Evolutionary conservation across 2,329 filamentous ascomycete genomes (phyloP), one percentile per base, ranked within the genome.

Genomic region (Nothomitra cinnamomea): DNA sequence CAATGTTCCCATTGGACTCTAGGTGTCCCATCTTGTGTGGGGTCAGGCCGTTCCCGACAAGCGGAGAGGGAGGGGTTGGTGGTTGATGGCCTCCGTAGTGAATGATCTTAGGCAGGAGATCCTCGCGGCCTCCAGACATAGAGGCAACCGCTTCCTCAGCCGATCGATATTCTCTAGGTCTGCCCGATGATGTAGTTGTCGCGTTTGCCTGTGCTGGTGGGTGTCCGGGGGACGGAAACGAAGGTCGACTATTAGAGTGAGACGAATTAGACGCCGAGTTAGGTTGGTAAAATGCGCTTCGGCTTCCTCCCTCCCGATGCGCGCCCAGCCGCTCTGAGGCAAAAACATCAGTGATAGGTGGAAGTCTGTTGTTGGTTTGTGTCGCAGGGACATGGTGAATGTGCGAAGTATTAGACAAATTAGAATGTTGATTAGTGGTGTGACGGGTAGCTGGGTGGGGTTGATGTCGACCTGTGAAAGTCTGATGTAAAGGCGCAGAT

Each of bases 61-160:
- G 70, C 54, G 80, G 87, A 45, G 87, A 94, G 3, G 88, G 88
- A 36, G 90, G 89, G 1, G 89, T 95, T 2, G 89, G 89, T 41
- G 90, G 89, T 66, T 95, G 90, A 64, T 94, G 87, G 48, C 88
- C 87, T 40, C 85, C 87, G 66, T 98, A 98, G 68, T 96, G 92
- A 13, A 98, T 87, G 55, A 96, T 80, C 67, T 90, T 92, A 21
- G 92, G 92, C 51, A 95, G 74, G 13, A 96, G 74, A 56, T 98
- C 92, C 55, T 94, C 84, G 55, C 92, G 80, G n/a, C 92, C 92
- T 51, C 87, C 89, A 3, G 89, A 83, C 57, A 98, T 70, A 58
- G 92, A 87, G 55, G 87, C 85, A 56, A 96, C 89, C 2, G 87
- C 92, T 65, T 98, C 92, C 66, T 98, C 92, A 12, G 92, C 92